Evolutionary conservation across 495 filamentous ascomycete species (phyloP).

Genomic region (Pseudoneurospora amorphoporcata): DNA sequence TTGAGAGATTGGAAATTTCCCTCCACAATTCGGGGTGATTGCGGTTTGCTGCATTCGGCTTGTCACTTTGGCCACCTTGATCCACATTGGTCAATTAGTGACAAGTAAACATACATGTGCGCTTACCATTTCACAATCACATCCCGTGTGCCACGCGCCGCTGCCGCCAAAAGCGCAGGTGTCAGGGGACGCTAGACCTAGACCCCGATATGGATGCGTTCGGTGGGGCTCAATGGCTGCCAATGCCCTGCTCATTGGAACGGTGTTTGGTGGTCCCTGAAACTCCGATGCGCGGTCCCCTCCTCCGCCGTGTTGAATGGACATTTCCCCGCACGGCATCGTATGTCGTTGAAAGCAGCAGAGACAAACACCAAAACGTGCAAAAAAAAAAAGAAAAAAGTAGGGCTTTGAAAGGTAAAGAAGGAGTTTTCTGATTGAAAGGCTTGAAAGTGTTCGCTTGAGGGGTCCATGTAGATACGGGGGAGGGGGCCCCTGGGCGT

Average conservation of each 20-base stretch:
- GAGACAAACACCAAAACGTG: neutral
- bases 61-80: neutral
- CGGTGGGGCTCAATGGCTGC: neutral
- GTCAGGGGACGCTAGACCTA: neutral
- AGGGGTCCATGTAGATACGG: neutral
- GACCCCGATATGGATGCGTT: neutral
- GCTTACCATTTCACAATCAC: neutral
- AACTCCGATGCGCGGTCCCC: neutral
- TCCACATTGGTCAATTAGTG: neutral
- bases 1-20: neutral
- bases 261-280: neutral
- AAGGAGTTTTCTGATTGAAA: neutral
- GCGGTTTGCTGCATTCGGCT: neutral
- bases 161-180: neutral
- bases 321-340: neutral
- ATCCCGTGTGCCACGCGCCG: neutral
- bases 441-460: neutral
- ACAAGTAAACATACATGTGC: neutral
- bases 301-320: neutral
- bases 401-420: neutral
- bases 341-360: neutral
- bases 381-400: neutral
- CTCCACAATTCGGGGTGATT: neutral
- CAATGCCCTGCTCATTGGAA: neutral
- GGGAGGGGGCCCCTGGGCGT: neutral